Percentiles rank a stretch among this genome's conserved stretches.
Evolutionary conservation across 805 yeast species (phyloP).

Genomic region (Candida sakaeoensis): DNA sequence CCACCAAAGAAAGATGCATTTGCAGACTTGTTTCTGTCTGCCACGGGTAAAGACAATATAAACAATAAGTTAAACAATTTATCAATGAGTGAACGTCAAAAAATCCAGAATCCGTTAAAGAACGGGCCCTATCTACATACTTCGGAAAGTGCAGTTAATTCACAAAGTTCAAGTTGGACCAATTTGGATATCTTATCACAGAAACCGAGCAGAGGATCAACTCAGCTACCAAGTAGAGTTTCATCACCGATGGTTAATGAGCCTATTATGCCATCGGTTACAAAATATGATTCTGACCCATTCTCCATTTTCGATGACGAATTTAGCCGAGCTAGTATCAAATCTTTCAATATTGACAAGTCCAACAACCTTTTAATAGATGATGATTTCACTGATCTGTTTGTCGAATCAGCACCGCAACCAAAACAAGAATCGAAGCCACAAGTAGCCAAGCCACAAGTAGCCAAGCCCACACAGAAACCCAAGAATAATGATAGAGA

Average conservation of each 20-base stretch:
- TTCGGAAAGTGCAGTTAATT: slow-evolving; percentile 30
- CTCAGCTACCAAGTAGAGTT: neutral
- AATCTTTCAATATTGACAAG: neutral
- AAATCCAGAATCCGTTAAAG: slow-evolving; percentile 9
- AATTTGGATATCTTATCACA: slow-evolving; percentile 34
- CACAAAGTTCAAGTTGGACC: slow-evolving; percentile 20
- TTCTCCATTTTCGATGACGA: slow-evolving; percentile 10
- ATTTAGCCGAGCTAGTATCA: slow-evolving; percentile 1
- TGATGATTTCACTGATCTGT: slow-evolving; percentile 43
- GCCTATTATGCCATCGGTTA: slow-evolving; percentile 4
- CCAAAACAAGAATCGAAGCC: slow-evolving; percentile 2
- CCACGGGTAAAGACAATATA: slow-evolving; percentile 13
- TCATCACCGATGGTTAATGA: slow-evolving; percentile 4
- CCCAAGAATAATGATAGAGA: slow-evolving; percentile 28
- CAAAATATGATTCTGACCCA: slow-evolving; percentile 7
- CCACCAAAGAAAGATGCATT: slow-evolving; percentile 46
- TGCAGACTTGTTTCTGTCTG: slow-evolving; percentile 40
- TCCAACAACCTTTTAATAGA: slow-evolving; percentile 24
- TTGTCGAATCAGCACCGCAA: slow-evolving; percentile 8
- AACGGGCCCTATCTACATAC: slow-evolving; percentile 3
- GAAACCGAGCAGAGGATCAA: slow-evolving; percentile 1
- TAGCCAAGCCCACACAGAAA: neutral
- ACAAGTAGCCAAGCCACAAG: neutral
- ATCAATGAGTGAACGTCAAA: slow-evolving; percentile 26
- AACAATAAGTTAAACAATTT: slow-evolving; percentile 11